Conservation (phyloP, 495 filamentous ascomycete species). For the Trichoderma orchidacearum region DNA sequence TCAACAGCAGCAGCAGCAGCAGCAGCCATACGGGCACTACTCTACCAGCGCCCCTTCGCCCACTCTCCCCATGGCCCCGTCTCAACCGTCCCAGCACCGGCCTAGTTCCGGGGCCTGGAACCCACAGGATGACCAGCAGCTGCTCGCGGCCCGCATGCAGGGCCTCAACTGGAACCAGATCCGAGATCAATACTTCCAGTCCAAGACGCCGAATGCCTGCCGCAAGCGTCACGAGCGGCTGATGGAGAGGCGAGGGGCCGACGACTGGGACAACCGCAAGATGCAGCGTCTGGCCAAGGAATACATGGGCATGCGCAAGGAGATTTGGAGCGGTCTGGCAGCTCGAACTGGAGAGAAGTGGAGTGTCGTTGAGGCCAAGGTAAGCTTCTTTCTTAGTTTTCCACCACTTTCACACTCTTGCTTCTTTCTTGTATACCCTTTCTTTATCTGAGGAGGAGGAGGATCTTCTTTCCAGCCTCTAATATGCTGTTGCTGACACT, state of each 20-base stretch:
- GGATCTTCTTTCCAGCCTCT: not conserved
- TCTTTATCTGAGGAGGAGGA: not conserved
- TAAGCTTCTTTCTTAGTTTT: slow-evolving; percentile 16
- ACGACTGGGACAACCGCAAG: slow-evolving; percentile 52
- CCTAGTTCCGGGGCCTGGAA: slow-evolving; percentile 46
- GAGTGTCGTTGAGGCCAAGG: slow-evolving; percentile 56
- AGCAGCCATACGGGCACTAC: slow-evolving; percentile 16
- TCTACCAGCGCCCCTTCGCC: slow-evolving; percentile 1
- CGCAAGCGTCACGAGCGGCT: slow-evolving; percentile 66
- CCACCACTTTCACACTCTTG: not conserved
- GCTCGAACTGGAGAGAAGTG: slow-evolving; percentile 50
- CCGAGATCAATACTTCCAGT: slow-evolving; percentile 49
- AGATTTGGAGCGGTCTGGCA: slow-evolving; percentile 57
- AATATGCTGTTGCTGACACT: not conserved
- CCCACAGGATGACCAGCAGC: slow-evolving; percentile 45
- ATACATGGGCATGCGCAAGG: slow-evolving; percentile 50
- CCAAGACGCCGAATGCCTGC: slow-evolving; percentile 65
- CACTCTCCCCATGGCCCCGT: slow-evolving; percentile 9
- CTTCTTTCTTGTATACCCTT: not conserved
- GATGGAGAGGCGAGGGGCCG: slow-evolving; percentile 46
- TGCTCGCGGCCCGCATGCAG: slow-evolving; percentile 45
- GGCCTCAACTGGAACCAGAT: slow-evolving; percentile 64
- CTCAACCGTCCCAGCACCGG: slow-evolving; percentile 19
- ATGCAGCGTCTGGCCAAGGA: slow-evolving; percentile 48
- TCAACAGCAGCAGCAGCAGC: slow-evolving; percentile 2